phyloP scores from a whole-genome alignment of 768 basidiomycete genomes.

The Mycena venus region DNA sequence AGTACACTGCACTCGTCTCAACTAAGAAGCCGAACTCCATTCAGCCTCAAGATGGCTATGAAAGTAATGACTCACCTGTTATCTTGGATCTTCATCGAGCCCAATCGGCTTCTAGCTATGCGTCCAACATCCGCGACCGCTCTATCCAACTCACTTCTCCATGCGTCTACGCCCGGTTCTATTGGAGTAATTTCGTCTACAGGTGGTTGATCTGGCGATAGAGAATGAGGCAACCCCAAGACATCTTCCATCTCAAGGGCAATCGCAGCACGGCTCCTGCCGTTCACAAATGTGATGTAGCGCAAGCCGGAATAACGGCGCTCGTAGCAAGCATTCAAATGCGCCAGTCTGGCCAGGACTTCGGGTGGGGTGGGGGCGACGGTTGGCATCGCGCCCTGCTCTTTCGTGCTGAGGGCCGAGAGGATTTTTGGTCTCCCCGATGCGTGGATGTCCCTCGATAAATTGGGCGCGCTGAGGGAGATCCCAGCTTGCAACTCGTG shows the following conservation, averaged over 20 bases:
- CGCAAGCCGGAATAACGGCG: slow-evolving; percentile 77
- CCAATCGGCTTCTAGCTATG: slow-evolving; percentile 82
- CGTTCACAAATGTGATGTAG: slow-evolving; percentile 95
- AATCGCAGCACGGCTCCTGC: slow-evolving; percentile 78
- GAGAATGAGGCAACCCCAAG: slow-evolving; percentile 66
- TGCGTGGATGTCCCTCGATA: slow-evolving; percentile 89
- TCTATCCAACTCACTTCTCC: slow-evolving; percentile 78
- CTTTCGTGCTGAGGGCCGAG: slow-evolving; percentile 80
- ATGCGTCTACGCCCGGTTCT: slow-evolving; percentile 57
- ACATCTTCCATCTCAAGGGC: slow-evolving; percentile 84
- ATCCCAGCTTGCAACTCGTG: slow-evolving; percentile 67
- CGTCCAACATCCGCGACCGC: slow-evolving; percentile 80
- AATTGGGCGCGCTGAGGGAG: slow-evolving; percentile 68
- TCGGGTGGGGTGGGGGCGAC: slow-evolving; percentile 74
- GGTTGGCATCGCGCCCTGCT: slow-evolving; percentile 70
- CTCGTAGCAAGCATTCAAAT: slow-evolving; percentile 87
- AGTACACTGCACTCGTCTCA: too few relatives aligned
- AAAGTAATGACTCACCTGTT: slow-evolving; percentile 37
- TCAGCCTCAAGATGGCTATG: neutral
- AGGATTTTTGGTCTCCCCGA: slow-evolving; percentile 86
- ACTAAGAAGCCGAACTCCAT: neutral
- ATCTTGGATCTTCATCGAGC: slow-evolving; percentile 55
- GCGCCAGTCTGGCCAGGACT: slow-evolving; percentile 77
- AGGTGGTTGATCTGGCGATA: slow-evolving; percentile 57
- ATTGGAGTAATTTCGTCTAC: slow-evolving; percentile 54